Evolutionary conservation across 1,139 yeast species (phyloP).

Genomic region (Lizanozyma gosingica): DNA sequence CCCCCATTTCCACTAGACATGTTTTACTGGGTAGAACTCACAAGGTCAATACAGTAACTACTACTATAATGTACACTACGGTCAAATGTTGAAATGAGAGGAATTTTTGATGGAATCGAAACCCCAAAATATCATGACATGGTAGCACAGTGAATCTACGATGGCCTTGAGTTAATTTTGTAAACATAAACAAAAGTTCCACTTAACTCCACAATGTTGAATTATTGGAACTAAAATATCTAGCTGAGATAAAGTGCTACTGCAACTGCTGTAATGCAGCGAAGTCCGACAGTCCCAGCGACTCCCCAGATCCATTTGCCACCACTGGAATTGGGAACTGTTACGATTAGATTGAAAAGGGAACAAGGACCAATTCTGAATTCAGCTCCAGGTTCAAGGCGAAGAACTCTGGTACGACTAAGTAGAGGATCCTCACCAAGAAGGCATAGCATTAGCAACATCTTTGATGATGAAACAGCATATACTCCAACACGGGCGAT

Average conservation of each 20-base stretch:
- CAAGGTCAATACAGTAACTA: too few relatives aligned
- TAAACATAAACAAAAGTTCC: not conserved
- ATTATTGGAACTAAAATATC: too few relatives aligned
- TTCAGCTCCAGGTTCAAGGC: not conserved
- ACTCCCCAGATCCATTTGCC: not conserved
- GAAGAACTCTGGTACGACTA: not conserved
- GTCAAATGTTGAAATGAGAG: too few relatives aligned
- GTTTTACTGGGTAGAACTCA: too few relatives aligned
- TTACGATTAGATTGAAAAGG: not conserved
- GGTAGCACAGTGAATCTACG: not conserved
- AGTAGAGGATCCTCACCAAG: not conserved
- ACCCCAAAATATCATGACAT: too few relatives aligned
- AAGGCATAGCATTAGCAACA: not conserved
- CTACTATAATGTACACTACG: too few relatives aligned
- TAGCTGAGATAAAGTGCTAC: too few relatives aligned
- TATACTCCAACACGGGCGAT: not conserved
- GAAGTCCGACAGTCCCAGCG: not conserved
- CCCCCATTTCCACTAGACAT: not conserved
- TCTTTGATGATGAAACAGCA: not conserved
- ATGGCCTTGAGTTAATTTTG: not conserved
- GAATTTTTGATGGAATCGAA: too few relatives aligned
- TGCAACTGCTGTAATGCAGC: not conserved
- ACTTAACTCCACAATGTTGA: too few relatives aligned
- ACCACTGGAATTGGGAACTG: not conserved
- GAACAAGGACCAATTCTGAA: not conserved